phyloP scores from a whole-genome alignment of 2,329 filamentous ascomycete species.

The Alternaria consortialis region DNA sequence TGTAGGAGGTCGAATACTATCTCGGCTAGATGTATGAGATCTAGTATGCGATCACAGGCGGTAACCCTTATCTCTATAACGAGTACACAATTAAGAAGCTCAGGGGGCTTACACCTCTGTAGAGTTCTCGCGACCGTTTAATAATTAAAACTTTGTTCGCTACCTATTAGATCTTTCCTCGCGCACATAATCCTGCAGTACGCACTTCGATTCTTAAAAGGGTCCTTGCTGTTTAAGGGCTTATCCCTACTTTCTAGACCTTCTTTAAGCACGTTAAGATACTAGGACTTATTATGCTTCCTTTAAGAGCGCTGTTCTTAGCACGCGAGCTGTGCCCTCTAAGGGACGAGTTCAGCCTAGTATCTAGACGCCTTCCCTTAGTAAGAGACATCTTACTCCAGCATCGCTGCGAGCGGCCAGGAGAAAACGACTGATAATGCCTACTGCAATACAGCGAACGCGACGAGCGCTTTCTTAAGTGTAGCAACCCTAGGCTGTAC shows the following conservation, averaged over 20 bases:
- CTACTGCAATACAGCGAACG: slow-evolving; percentile 13
- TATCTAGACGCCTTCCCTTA: slow-evolving; percentile 10
- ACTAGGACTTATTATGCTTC: slow-evolving; percentile 17
- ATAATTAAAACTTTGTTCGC: slow-evolving; percentile 14
- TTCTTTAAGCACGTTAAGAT: slow-evolving; percentile 23
- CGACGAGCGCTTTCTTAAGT: slow-evolving; percentile 9
- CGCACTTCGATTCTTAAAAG: slow-evolving; percentile 10
- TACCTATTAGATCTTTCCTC: slow-evolving; percentile 10
- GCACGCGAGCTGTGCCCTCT: slow-evolving; percentile 5
- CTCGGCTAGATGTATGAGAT: slow-evolving; percentile 14
- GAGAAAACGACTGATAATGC: background rate
- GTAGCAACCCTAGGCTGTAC: slow-evolving; percentile 3
- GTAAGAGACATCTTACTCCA: slow-evolving; percentile 19
- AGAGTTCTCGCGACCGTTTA: slow-evolving; percentile 14
- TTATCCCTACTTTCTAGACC: slow-evolving; percentile 18
- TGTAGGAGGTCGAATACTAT: slow-evolving; percentile 21
- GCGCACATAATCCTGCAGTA: slow-evolving; percentile 7
- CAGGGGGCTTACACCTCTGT: slow-evolving; percentile 9
- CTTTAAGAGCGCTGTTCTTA: slow-evolving; percentile 14
- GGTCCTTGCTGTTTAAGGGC: slow-evolving; percentile 11
- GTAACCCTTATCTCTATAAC: slow-evolving; percentile 9
- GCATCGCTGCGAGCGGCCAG: slow-evolving; percentile 1
- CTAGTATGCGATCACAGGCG: slow-evolving; percentile 12
- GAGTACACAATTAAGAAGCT: slow-evolving; percentile 19
- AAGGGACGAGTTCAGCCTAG: slow-evolving; percentile 8